Percentiles rank a stretch among this genome's conserved stretches.
Conservation (phyloP, 371 early-diverging fungal genomes). For the Blastocladiella emersonii region DNA sequence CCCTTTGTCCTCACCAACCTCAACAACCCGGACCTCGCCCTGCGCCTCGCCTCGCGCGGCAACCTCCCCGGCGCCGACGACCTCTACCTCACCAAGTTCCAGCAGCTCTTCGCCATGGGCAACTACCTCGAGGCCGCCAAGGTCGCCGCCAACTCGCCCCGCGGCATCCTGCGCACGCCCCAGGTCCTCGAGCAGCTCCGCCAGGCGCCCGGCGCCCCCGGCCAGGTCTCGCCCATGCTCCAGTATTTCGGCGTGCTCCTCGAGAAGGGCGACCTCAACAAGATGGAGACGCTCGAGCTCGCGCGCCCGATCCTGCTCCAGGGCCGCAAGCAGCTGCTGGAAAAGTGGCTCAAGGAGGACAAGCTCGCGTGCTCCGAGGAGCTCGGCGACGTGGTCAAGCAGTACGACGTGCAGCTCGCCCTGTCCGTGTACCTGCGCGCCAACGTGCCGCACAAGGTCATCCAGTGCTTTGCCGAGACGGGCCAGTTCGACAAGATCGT, state of each 20-base stretch:
- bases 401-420: constrained; percentile 76
- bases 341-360: constrained; percentile 97
- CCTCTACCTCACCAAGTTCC: constrained; percentile 75
- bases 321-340: constrained; percentile 81
- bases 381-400: constrained; percentile 91
- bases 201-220: constrained; percentile 58
- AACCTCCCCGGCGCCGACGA: constrained; percentile 92
- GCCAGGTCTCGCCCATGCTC: constrained; percentile 81
- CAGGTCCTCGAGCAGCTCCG: constrained; percentile 90
- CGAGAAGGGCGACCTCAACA: constrained; percentile 87
- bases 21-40: constrained; percentile 77
- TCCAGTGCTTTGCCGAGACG: constrained; percentile 90
- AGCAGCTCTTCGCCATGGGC: constrained; percentile 60
- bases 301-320: constrained; percentile 83
- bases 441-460: constrained; percentile 78
- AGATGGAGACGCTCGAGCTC: constrained; percentile 84
- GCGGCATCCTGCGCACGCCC: constrained; percentile 87
- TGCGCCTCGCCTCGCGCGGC: constrained; percentile 74
- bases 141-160: constrained; percentile 87
- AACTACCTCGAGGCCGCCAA: constrained; percentile 84
- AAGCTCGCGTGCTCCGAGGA: constrained; percentile 95
- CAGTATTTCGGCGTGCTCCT: constrained; percentile 95
- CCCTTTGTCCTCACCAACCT: constrained; percentile 74
- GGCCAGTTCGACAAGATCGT: constrained; percentile 91
- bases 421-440: constrained; percentile 90